A percentile compares a stretch with the other conserved stretches of the same genome.
Evolutionary conservation across 2,329 filamentous ascomycete species (phyloP).

Genomic region (Hypocreales sp.): DNA sequence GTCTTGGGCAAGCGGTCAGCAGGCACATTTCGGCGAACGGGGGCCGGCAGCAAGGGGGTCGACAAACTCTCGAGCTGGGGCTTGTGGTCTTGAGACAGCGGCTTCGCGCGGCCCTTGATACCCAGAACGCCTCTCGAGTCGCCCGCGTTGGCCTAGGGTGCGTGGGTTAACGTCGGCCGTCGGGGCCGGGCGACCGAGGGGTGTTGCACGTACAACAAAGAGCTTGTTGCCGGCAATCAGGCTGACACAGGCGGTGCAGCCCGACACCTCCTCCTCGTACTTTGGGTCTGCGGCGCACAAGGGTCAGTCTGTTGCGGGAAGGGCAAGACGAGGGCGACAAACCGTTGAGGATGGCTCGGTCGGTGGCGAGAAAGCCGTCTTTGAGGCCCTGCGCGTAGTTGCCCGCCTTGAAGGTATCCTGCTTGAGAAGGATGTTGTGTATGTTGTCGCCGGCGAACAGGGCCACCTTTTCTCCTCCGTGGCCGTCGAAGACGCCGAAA

Average conservation of each 20-base stretch:
- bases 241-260: conserved; percentile 87
- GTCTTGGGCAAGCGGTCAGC: conserved; percentile 35
- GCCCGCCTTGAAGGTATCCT: conserved; percentile 81
- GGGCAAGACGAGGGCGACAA: neutral
- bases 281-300: conserved; percentile 54
- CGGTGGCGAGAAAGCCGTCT: conserved; percentile 91
- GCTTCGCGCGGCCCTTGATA: conserved; percentile 93
- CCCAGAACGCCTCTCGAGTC: conserved; percentile 91
- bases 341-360: conserved; percentile 93
- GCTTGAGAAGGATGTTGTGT: conserved; percentile 86
- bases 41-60: conserved; percentile 1
- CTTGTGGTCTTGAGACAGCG: conserved; percentile 98
- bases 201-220: conserved; percentile 65
- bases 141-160: conserved; percentile 73
- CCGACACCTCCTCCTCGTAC: conserved; percentile 95
- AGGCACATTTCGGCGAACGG: conserved; percentile 1
- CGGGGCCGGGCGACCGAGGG: too few relatives aligned
- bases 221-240: conserved; percentile 85
- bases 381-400: conserved; percentile 93
- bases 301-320: conserved; percentile 1
- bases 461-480: conserved; percentile 93
- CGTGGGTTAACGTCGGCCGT: neutral
- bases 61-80: conserved; percentile 88
- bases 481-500: conserved; percentile 96
- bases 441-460: conserved; percentile 85